A percentile compares a stretch with the other conserved stretches of the same genome.
Conservation (phyloP, 176 grass and related monocot genomes). For the Phyllostachys edulis region DNA sequence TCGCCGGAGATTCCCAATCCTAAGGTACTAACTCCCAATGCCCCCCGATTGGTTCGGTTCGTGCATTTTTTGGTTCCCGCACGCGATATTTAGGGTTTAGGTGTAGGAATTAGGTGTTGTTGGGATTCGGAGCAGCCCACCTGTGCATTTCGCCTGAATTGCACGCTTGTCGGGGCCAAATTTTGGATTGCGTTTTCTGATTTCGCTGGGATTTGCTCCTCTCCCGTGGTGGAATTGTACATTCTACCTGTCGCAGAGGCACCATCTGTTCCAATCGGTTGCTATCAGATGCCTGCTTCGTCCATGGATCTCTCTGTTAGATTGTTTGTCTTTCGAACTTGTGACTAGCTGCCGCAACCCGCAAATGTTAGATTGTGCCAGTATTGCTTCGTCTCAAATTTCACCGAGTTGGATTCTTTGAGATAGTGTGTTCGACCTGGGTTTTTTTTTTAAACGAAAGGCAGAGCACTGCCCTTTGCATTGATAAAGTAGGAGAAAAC, state of each 20-base stretch:
- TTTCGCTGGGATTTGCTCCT: background rate
- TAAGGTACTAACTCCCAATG: background rate
- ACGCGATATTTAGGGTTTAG: background rate
- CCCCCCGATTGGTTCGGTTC: background rate
- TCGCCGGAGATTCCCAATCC: background rate
- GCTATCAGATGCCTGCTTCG: background rate
- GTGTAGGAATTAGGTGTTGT: background rate
- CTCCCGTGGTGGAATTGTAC: background rate
- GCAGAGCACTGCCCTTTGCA: too few relatives aligned
- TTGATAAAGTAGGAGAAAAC: too few relatives aligned
- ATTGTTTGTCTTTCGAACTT: slow-evolving; percentile 1
- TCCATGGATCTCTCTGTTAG: background rate
- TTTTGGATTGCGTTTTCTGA: background rate
- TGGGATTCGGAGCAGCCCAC: background rate
- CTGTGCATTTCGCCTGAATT: background rate
- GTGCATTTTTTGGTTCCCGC: background rate
- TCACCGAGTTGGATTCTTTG: background rate
- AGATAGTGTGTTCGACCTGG: background rate
- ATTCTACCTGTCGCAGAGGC: background rate
- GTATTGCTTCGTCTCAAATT: background rate
- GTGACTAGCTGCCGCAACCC: background rate
- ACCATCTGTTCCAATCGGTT: background rate
- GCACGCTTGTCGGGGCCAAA: background rate
- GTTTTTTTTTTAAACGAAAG: too few relatives aligned
- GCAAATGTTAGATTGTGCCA: background rate